Conservation (phyloP, 768 basidiomycete species). For the Suillus sp. region DNA sequence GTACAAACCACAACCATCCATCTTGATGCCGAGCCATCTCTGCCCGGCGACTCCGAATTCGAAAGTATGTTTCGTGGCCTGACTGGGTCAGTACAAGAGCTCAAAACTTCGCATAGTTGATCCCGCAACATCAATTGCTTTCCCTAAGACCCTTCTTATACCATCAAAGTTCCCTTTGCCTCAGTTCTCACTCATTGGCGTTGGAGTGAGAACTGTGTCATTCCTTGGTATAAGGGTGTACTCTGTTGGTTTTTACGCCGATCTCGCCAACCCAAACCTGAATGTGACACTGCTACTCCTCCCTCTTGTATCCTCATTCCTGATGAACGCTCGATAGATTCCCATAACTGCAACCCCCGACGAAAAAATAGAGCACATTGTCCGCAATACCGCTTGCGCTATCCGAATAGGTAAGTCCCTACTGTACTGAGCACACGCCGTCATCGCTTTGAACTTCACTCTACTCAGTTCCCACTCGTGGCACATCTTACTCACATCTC, state of each 20-base stretch:
- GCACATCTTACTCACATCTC: conserved; percentile 76
- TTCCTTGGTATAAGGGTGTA: conserved; percentile 90
- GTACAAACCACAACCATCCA: conserved; percentile 37
- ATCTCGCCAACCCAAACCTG: conserved; percentile 65
- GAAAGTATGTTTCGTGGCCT: conserved; percentile 21
- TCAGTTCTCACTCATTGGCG: conserved; percentile 70
- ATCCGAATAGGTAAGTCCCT: conserved; percentile 67
- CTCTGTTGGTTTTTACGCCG: conserved; percentile 88
- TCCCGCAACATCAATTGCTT: conserved; percentile 71
- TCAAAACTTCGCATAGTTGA: conserved; percentile 49
- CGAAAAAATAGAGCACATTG: conserved; percentile 69
- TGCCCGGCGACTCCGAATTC: conserved; percentile 20
- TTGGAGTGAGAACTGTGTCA: conserved; percentile 87
- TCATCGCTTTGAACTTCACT: conserved; percentile 6
- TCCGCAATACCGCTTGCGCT: conserved; percentile 68
- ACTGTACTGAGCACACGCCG: neutral
- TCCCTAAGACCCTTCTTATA: conserved; percentile 65
- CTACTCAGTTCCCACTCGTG: conserved; percentile 71
- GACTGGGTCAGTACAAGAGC: neutral
- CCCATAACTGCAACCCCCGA: conserved; percentile 57
- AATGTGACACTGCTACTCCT: conserved; percentile 41
- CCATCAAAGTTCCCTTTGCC: conserved; percentile 65
- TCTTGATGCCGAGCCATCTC: conserved; percentile 44
- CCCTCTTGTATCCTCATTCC: conserved; percentile 5
- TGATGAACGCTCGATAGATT: conserved; percentile 41